phyloP scores from a whole-genome alignment of 1,284 basidiomycete species.

The Somion occarium region DNA sequence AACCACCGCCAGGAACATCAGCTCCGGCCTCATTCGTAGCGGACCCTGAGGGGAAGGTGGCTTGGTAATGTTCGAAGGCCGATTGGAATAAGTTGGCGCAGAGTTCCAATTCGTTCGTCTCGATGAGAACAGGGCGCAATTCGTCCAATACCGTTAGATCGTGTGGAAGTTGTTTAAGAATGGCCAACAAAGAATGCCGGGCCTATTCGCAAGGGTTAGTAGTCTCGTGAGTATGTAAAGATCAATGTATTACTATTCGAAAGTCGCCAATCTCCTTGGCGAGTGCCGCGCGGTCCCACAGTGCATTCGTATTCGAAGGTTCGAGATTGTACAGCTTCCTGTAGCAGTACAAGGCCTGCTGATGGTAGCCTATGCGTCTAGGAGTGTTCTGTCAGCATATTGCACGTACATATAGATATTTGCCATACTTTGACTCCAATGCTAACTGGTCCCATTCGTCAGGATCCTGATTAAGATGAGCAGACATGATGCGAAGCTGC shows the following conservation, averaged over 20 bases:
- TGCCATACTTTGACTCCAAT: conserved; percentile 59
- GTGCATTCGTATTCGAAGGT: conserved; percentile 76
- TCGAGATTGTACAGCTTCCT: conserved; percentile 80
- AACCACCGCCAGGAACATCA: conserved; percentile 41
- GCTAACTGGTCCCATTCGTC: conserved; percentile 89
- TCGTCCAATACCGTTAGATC: conserved; percentile 80
- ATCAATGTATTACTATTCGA: too few species aligned
- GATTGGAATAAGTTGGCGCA: conserved; percentile 65
- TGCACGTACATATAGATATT: neutral
- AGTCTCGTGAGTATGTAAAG: conserved; percentile 15
- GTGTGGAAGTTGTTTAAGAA: conserved; percentile 76
- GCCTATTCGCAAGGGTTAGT: conserved; percentile 41
- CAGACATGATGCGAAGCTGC: conserved; percentile 85
- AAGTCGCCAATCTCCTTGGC: conserved; percentile 75
- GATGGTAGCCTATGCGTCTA: conserved; percentile 66
- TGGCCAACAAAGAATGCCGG: conserved; percentile 68
- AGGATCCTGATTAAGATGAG: conserved; percentile 80
- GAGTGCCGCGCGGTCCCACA: conserved; percentile 88
- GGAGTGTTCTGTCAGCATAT: conserved; percentile 2
- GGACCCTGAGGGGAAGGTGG: conserved; percentile 30
- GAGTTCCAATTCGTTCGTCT: conserved; percentile 57
- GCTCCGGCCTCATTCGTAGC: conserved; percentile 23
- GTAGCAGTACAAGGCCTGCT: conserved; percentile 92
- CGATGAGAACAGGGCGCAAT: conserved; percentile 74
- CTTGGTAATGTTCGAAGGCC: conserved; percentile 48